Evolutionary conservation across 2,329 filamentous ascomycete genomes (phyloP), one percentile per base, ranked within the genome.

Genomic region (Onygenales sp.): DNA sequence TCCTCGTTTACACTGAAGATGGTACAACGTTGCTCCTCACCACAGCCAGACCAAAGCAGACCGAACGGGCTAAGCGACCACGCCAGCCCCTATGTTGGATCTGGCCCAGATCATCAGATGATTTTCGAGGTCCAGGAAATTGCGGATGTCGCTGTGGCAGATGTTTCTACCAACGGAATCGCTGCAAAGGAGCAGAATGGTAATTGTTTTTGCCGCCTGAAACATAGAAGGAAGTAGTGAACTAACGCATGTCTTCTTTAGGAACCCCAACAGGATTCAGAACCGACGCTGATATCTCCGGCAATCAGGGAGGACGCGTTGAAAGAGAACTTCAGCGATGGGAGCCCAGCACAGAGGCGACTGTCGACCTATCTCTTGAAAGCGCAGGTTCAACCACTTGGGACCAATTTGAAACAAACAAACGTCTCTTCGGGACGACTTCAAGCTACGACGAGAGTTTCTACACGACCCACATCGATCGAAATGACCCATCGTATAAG

Each of bases 361-460:
- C 79, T 32, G 68, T 81, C 42, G 85, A 91, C 63, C 77, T 87
- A 59, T 85, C 86, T 47, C 77, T 96, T 27, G 89, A 93, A 62
- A 81, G 74, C 49, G 62, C 76, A 2, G 58, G 56, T 51, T 64
- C 70, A 13, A 74, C 72, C 6, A 75, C 72, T 8, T 98, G 93
- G 93, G 92, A 98, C 67, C 93, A 98, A 68, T 98, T 98, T 65
- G 87, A 88, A 54, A 85, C 81, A 57, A 97, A 97, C 64, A 88
- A 94, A 70, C 80, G 83, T 53, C 82, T 89, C 33, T 97, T 95
- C 65, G 93, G 93, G 37, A 73, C 94, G 40, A 88, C 83, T 70
- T 93, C 87, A 51, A 89, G 90, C 62, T 98, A 97, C 67, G 84
- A 97, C 64, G 93, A 97, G 71, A 90, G 88, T 61, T 83, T 93